Base-by-base conservation (phyloP, 1,139 yeast genomes). In the Scheffersomyces quercinus region DNA sequence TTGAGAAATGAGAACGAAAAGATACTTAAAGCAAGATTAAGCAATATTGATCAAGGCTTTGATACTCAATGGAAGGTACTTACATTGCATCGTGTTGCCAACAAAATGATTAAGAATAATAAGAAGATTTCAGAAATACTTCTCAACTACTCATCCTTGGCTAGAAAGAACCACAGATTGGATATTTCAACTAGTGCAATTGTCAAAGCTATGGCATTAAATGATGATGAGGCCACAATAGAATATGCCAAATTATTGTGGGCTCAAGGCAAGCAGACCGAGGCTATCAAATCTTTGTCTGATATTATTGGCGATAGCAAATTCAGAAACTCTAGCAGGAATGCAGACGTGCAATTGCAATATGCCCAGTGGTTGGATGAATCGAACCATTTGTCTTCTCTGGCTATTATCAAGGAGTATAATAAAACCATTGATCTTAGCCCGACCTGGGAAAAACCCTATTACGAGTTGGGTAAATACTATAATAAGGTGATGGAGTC, bases 311-410 rank as follows among this genome's bases (percentile, higher is more conserved):
- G 46, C 10, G 65, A 56, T 7, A 48, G 52, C 16, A 43, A 46
- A 12, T 55, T 56, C 44, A 38, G 38, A 3, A 53, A 50, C 33
- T 38, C 35, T 2, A 44, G 38, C 51, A 68, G 51, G 40, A 65
- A 68, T 39, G 78, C 88, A 1, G 68, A 73, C 35, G 79, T 81
- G 12, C 88, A 88, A 42, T 67, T 93, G 36, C 83, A 85, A 46
- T 88, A 88, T 58, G 89, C 97, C 0, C 81, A 82, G 47, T 95
- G 99, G 99, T 68, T 90, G 14, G 97, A 90, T 58, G 75, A 75
- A 38, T 88, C 97, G 0, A 93, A 90, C 41, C 95, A 89, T 59
- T 84, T 93, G 29, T 83, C 90, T 8, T 83, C 96, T 5, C 78
- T 77, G 29, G 84, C 83, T 29, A 86, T 93, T 40, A 78, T 87